Evolutionary conservation across 371 early-diverging fungal species (phyloP).

Genomic region (Mortierella sp.): DNA sequence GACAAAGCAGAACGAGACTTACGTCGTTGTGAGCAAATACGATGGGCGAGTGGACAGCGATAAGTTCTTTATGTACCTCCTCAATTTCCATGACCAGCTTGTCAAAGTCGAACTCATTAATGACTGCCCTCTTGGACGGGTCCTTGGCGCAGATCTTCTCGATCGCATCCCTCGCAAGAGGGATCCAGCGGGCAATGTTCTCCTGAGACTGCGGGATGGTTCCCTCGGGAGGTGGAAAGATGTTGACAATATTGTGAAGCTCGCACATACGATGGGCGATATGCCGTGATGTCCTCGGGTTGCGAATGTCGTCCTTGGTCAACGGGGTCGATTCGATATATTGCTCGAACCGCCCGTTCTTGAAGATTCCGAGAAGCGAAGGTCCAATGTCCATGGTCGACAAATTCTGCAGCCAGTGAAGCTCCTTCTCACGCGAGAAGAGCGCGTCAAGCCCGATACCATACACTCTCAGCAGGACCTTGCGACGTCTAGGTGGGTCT

Average conservation of each 20-base stretch:
- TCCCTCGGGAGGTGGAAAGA: conserved; percentile 67
- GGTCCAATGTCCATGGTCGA: conserved; percentile 84
- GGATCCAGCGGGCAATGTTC: conserved; percentile 78
- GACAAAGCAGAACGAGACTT: conserved; percentile 25
- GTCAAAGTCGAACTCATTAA: conserved; percentile 60
- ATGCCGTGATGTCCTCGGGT: conserved; percentile 71
- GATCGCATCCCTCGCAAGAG: conserved; percentile 58
- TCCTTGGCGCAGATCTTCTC: conserved; percentile 48
- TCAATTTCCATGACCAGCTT: conserved; percentile 64
- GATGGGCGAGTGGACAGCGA: conserved; percentile 65
- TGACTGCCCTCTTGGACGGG: conserved; percentile 33
- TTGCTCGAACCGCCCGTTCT: conserved; percentile 91
- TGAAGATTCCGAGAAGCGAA: conserved; percentile 81
- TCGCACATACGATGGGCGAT: conserved; percentile 83
- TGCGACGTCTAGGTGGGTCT: conserved; percentile 45
- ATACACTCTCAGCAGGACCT: conserved; percentile 81
- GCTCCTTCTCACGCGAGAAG: conserved; percentile 82
- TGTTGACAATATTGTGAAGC: conserved; percentile 80
- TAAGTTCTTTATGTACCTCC: conserved; percentile 59
- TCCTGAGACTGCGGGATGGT: conserved; percentile 73
- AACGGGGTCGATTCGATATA: conserved; percentile 85
- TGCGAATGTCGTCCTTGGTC: conserved; percentile 76
- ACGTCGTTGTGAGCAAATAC: conserved; percentile 92
- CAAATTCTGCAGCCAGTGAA: conserved; percentile 82
- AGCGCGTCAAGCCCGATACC: conserved; percentile 85